Base-by-base conservation (phyloP, 176 grass and related monocot genomes). In the Hordeum marinum region DNA sequence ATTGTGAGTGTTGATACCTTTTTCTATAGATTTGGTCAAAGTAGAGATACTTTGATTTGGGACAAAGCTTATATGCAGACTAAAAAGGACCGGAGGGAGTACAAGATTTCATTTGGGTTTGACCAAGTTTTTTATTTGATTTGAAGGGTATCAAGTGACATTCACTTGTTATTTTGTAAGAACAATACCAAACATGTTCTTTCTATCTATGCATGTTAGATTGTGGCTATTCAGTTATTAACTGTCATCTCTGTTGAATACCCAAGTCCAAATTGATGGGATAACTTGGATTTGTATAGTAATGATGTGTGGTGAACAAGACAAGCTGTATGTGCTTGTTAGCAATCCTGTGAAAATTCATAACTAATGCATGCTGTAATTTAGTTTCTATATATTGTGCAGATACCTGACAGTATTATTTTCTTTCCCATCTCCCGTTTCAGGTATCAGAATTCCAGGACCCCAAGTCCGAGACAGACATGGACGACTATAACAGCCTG, bases 391-490 rank as follows among this genome's bases (percentile, higher is more conserved):
- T 20, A 45, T 76, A 74, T 81, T 66, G 15, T 63, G 14, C 12
- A 42, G 3, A 52, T 81, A 69, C 20, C 8, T 25, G 46, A 72
- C 66, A 54, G 3, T 12, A 67, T 26, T 31, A 20, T 88, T 82
- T 57, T 21, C 72, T 79, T 82, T 83, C 73, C 21, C 21, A 1
- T 31, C 40, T 43, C 76, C 84, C 23, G 6, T 91, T 86, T 76
- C 91, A 98, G 96, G 83, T 87, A 71, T 89, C 85, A 90, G 83
- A 89, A 71, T 90, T 77, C 82, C 80, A 84, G 68, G 90, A 89
- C 40, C 46, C 29, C 71, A 94, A 90, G 80, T 62, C 66, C 23
- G 90, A 89, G 66, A 85, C 54, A 25, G 87, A 96, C 68, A 45
- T 82, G 45, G 93, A 94, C 41, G 91, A 95, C 82, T 86, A 92